Conservation (phyloP, 768 basidiomycete species). For the Leccinellum luteum region DNA sequence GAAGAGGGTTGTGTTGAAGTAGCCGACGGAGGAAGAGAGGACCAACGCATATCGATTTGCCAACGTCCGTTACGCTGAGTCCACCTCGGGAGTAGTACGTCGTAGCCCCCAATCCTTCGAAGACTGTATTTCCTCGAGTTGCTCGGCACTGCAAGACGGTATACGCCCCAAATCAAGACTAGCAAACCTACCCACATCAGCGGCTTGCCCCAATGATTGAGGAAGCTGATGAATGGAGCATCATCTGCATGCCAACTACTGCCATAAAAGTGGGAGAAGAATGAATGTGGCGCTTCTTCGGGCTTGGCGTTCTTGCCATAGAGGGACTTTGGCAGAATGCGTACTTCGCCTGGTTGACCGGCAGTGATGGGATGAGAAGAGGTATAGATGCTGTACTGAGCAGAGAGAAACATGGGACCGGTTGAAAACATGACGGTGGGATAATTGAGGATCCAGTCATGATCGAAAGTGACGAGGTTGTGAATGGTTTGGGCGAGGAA, state of each 20-base stretch:
- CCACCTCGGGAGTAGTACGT: constrained; percentile 75
- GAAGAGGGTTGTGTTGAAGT: constrained; percentile 42
- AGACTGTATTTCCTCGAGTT: constrained; percentile 60
- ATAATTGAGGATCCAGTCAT: constrained; percentile 93
- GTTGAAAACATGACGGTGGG: constrained; percentile 99
- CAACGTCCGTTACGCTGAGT: constrained; percentile 68
- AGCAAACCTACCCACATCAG: constrained; percentile 83
- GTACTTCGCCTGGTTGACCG: constrained; percentile 63
- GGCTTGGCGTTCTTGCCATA: constrained; percentile 94
- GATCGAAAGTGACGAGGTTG: constrained; percentile 88
- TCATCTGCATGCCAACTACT: constrained; percentile 99
- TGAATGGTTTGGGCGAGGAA: constrained; percentile 94
- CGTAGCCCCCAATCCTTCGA: constrained; percentile 67
- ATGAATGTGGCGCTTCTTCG: constrained; percentile 82
- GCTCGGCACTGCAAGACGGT: constrained; percentile 53
- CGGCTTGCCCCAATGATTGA: constrained; percentile 82
- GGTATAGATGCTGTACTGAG: constrained; percentile 87
- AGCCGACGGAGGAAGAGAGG: constrained; percentile 44
- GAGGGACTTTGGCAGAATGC: constrained; percentile 92
- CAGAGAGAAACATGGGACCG: constrained; percentile 97
- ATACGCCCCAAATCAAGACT: constrained; percentile 66
- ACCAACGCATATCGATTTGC: constrained; percentile 66
- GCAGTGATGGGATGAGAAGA: constrained; percentile 59
- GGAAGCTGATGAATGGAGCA: constrained; percentile 94
- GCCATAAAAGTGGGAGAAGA: constrained; percentile 97